Conservation (phyloP, 179 eudicot genomes). For the Sideroxylon spinosum region DNA sequence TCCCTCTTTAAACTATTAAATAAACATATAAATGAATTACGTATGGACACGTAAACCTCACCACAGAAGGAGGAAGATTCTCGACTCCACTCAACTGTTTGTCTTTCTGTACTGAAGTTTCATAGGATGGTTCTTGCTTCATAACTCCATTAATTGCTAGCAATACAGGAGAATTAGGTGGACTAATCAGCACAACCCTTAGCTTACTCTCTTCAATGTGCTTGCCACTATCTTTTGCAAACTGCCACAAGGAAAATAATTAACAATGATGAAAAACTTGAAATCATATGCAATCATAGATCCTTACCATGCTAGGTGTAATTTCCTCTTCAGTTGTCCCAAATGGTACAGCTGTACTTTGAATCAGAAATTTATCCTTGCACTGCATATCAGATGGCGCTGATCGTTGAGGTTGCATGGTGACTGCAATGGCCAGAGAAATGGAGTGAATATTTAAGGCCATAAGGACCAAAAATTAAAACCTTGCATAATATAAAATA, state of each 20-base stretch:
- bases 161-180: conserved; percentile 42
- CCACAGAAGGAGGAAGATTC: conserved; percentile 37
- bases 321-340: conserved; percentile 63
- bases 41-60: conserved; percentile 10
- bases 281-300: conserved; percentile 8
- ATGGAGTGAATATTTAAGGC: conserved; percentile 1
- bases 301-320: conserved; percentile 54
- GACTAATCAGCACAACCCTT: conserved; percentile 49
- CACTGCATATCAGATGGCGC: conserved; percentile 66
- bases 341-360: conserved; percentile 53
- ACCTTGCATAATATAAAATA: neutral
- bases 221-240: conserved; percentile 46
- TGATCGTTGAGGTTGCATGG: conserved; percentile 61
- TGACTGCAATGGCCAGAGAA: conserved; percentile 37
- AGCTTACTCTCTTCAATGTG: conserved; percentile 58
- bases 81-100: conserved; percentile 31
- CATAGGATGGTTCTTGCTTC: conserved; percentile 33
- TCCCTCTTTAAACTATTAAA: neutral
- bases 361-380: conserved; percentile 82
- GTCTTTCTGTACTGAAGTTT: conserved; percentile 27
- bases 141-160: conserved; percentile 35
- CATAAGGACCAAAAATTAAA: neutral
- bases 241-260: conserved; percentile 41
- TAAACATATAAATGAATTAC: neutral
- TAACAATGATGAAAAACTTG: neutral